These are phyloP conservation scores for Aquilaria agallochum DNA, from an alignment of 441 rosid species.

Conservation along the genomic window DNA sequence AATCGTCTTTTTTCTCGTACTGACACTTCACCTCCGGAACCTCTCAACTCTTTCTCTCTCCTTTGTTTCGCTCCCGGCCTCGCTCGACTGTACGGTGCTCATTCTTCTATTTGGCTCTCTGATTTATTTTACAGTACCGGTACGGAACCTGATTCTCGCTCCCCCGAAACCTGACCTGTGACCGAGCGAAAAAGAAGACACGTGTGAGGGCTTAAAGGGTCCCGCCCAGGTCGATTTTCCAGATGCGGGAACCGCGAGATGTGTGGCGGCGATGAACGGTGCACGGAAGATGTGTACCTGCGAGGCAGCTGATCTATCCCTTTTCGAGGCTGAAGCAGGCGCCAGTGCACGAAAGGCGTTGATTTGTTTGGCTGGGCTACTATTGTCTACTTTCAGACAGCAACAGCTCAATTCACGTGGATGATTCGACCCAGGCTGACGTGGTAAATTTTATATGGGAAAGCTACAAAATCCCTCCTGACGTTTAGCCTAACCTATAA, in stretches of 20 bases:
- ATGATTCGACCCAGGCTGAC: not conserved
- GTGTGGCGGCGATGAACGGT: not conserved
- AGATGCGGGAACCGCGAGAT: not conserved
- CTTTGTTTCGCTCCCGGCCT: not conserved
- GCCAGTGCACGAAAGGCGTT: not conserved
- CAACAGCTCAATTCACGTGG: slow-evolving; percentile 4
- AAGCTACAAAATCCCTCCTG: too few species aligned
- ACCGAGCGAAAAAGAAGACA: not conserved
- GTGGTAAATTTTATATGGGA: slow-evolving; percentile 9
- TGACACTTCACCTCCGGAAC: slow-evolving; percentile 10
- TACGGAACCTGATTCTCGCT: too few species aligned
- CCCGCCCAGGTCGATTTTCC: not conserved
- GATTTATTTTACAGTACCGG: too few species aligned
- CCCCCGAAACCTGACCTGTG: too few species aligned
- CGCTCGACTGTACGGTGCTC: too few species aligned
- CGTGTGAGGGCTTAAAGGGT: not conserved
- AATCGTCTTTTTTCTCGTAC: slow-evolving; percentile 7
- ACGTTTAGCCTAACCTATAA: too few species aligned
- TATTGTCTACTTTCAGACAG: slow-evolving; percentile 1
- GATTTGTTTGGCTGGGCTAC: not conserved
- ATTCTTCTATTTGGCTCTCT: too few species aligned
- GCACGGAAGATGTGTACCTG: slow-evolving; percentile 9
- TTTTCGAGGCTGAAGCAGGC: not conserved
- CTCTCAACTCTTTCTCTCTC: not conserved
- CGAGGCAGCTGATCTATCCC: slow-evolving; percentile 16